Evolutionary conservation across 2,329 filamentous ascomycete species (phyloP).

Genomic region (Bisporella sp.): DNA sequence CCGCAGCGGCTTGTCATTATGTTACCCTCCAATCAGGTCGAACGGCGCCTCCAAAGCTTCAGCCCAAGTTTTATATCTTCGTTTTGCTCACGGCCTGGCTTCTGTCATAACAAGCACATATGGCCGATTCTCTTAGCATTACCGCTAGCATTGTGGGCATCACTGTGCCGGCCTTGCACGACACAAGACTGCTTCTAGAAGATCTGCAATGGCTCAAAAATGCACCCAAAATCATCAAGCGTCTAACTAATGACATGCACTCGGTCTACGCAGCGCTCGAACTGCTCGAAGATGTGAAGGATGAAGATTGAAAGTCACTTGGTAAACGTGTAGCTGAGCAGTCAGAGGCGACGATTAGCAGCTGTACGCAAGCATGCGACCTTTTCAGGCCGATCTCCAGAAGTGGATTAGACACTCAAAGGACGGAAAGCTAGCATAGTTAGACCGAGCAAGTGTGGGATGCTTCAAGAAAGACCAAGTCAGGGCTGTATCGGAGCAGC

Average conservation of each 20-base stretch:
- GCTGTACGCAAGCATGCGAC: constrained; percentile 24
- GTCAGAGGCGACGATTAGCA: constrained; percentile 24
- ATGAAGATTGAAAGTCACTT: constrained; percentile 27
- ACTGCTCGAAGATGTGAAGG: constrained; percentile 24
- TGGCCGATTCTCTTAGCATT: constrained; percentile 24
- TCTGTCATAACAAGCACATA: constrained; percentile 4
- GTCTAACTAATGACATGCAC: constrained; percentile 24
- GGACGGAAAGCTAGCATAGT: constrained; percentile 26
- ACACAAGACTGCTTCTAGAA: constrained; percentile 24
- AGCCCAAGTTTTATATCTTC: background rate
- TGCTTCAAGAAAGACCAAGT: constrained; percentile 29
- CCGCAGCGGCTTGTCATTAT: background rate
- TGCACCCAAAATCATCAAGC: constrained; percentile 25
- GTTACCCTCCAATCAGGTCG: background rate
- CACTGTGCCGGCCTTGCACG: constrained; percentile 25
- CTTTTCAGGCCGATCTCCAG: constrained; percentile 24
- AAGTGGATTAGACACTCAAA: constrained; percentile 28
- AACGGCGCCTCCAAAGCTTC: background rate
- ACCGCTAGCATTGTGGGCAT: constrained; percentile 27
- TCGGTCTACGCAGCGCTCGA: constrained; percentile 23
- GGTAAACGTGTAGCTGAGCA: constrained; percentile 22
- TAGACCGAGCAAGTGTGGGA: constrained; percentile 28
- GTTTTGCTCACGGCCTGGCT: background rate
- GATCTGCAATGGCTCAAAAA: constrained; percentile 28
- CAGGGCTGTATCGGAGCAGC: constrained; percentile 29